Conservation (phyloP, 177 flowering plant species). For the Vitis hybrid region DNA sequence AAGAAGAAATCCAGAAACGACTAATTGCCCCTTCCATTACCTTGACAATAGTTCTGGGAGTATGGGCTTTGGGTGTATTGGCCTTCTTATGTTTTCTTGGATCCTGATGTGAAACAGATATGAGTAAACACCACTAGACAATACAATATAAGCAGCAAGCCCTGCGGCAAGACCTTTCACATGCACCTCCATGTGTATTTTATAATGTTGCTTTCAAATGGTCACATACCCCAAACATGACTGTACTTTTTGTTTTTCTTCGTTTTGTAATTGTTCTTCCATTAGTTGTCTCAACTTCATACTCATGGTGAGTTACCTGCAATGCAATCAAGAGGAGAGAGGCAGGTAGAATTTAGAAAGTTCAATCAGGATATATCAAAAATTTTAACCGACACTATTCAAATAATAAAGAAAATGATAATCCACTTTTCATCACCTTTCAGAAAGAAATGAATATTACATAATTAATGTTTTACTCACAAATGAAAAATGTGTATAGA, state of each 20-base stretch:
- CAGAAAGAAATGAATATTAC: not conserved
- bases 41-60: constrained; percentile 48
- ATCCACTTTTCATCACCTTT: not conserved
- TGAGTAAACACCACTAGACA: constrained; percentile 3
- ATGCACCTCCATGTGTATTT: not conserved
- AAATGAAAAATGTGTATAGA: not conserved
- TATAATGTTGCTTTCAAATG: not conserved
- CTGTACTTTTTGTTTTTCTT: constrained; percentile 84
- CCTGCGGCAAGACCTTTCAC: not conserved
- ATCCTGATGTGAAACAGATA: constrained; percentile 41
- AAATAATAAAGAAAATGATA: not conserved
- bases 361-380: not conserved
- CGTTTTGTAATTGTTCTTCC: constrained; percentile 81
- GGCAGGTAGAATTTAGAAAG: not conserved
- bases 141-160: not conserved
- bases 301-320: constrained; percentile 89
- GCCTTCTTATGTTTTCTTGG: constrained; percentile 56
- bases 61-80: constrained; percentile 44
- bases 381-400: not conserved
- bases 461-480: not conserved
- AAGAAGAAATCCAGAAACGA: not conserved
- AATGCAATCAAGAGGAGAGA: constrained; percentile 1
- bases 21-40: constrained; percentile 24
- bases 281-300: constrained; percentile 87
- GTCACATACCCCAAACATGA: constrained; percentile 79